These are phyloP conservation scores for Parastagonospora nodorum DNA, from an alignment of 2,329 filamentous ascomycete species.

Conservation along the genomic window DNA sequence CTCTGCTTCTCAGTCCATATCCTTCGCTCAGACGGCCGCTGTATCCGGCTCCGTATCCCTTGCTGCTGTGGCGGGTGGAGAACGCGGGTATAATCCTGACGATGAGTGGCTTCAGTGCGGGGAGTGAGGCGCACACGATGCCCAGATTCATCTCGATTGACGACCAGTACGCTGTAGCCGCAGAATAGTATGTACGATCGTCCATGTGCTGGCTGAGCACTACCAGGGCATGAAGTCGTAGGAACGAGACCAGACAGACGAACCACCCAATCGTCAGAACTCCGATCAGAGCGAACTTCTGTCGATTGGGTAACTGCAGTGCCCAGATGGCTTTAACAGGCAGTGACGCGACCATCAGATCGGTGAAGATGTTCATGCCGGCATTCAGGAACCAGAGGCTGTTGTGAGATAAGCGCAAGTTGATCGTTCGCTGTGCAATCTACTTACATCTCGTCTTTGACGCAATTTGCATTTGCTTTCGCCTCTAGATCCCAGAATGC, in stretches of 20 bases:
- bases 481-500: constrained; percentile 27
- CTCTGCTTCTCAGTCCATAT: constrained; percentile 5
- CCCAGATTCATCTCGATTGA: constrained; percentile 37
- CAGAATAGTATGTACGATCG: constrained; percentile 30
- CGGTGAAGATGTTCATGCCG: constrained; percentile 29
- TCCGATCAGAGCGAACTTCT: constrained; percentile 25
- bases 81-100: constrained; percentile 28
- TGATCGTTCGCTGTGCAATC: not conserved
- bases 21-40: constrained; percentile 6
- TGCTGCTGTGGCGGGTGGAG: constrained; percentile 12
- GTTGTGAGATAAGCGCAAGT: not conserved
- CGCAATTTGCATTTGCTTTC: constrained; percentile 20
- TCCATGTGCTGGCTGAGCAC: constrained; percentile 14
- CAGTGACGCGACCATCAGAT: constrained; percentile 30
- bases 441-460: constrained; percentile 22
- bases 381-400: constrained; percentile 30
- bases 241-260: constrained; percentile 38
- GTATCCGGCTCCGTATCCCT: constrained; percentile 6
- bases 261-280: constrained; percentile 40
- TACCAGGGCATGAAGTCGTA: constrained; percentile 30
- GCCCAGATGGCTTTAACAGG: constrained; percentile 31
- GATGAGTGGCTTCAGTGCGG: constrained; percentile 35
- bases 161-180: constrained; percentile 34
- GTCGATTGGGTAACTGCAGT: constrained; percentile 25
- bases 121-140: constrained; percentile 40